Conservation (phyloP, 192 early-diverging fungal species). For the Chytriomyces sp. region DNA sequence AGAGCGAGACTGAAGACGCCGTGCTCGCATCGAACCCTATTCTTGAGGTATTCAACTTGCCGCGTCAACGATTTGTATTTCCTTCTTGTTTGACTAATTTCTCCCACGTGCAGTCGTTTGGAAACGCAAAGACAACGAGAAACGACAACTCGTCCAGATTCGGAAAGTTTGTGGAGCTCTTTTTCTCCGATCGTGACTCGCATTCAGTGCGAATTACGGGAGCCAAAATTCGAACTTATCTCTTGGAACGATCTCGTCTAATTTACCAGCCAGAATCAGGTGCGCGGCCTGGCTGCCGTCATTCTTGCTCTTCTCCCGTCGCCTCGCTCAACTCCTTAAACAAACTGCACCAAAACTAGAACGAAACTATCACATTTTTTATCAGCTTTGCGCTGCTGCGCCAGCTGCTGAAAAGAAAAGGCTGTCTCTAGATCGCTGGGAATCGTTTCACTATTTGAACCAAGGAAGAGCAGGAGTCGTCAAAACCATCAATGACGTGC, state of each 20-base stretch:
- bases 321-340: neutral
- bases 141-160: slow-evolving; percentile 95
- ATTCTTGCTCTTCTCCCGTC: slow-evolving; percentile 20
- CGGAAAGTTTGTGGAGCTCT: slow-evolving; percentile 83
- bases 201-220: slow-evolving; percentile 73
- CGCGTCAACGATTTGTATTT: slow-evolving; percentile 6
- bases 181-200: slow-evolving; percentile 35
- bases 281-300: slow-evolving; percentile 54
- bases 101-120: slow-evolving; percentile 66
- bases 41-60: slow-evolving; percentile 63
- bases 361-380: slow-evolving; percentile 94
- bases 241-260: slow-evolving; percentile 86
- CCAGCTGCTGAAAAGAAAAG: slow-evolving; percentile 57
- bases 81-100: slow-evolving; percentile 12
- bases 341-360: slow-evolving; percentile 50
- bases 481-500: slow-evolving; percentile 80
- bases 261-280: slow-evolving; percentile 76
- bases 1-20: slow-evolving; percentile 40
- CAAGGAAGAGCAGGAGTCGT: slow-evolving; percentile 75
- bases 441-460: slow-evolving; percentile 75
- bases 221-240: slow-evolving; percentile 83
- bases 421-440: slow-evolving; percentile 65
- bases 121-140: slow-evolving; percentile 91
- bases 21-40: slow-evolving; percentile 83
- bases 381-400: slow-evolving; percentile 60